Base-by-base conservation (phyloP, 805 yeast species). In the Starmera dryadoides region DNA sequence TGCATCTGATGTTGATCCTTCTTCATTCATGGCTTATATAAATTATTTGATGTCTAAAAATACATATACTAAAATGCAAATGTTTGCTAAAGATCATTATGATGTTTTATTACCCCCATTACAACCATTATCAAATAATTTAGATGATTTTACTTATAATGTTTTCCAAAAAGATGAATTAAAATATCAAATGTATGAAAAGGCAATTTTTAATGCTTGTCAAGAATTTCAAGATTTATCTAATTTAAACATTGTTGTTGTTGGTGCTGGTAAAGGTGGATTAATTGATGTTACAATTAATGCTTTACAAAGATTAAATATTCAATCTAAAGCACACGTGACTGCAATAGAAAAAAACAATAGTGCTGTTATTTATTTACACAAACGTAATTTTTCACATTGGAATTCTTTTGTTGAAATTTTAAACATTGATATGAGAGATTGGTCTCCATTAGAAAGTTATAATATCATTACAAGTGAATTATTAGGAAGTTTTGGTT, bases 221-320 rank as follows among this genome's bases (percentile, higher is more conserved):
- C 42, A 50, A 2, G 53, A 52, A 34, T 39, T 46, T 34, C 28
- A 40, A 6, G 36, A 41, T 6, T 34, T 52, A 4, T 19, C 44
- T 6, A 52, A 44, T 9, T 45, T 69, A 21, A 60, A 62, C 10
- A 61, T 85, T 8, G 68, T 83, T 4, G 71, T 89, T 2, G 78
- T 83, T 3, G 97, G 97, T 0, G 93, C 96, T 0, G 97, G 97
- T 1, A 64, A 87, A 34, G 97, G 97, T 1, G 89, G 91, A 0
- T 59, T 89, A 22, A 78, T 88, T 3, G 79, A 79, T 33, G 64
- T 71, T 17, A 63, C 74, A 0, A 60, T 72, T 23, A 52, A 60
- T 6, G 74, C 79, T 2, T 48, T 77, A 2, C 49, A 55, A 3
- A 49, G 50, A 17, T 46, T 70, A 4, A 43, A 45, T 31, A 41